Base-by-base conservation (phyloP, 371 early-diverging fungal genomes). In the Fennellomyces sp. region DNA sequence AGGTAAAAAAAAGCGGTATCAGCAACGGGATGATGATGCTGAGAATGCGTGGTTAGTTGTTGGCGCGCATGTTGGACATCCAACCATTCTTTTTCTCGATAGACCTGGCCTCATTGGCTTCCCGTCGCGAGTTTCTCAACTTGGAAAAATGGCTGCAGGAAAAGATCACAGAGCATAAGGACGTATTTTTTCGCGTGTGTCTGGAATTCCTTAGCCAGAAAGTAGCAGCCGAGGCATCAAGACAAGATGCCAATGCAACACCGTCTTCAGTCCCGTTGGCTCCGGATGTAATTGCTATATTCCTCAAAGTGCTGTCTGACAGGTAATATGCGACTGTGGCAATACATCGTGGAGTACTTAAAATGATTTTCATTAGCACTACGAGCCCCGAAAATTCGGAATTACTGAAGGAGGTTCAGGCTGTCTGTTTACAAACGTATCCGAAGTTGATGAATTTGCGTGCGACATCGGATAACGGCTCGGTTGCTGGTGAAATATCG, bases 81-180 rank as follows among this genome's bases (percentile, higher is more conserved):
- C 86, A 88, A 56, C 83, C 88, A 0, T 90, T 83, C 60, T 64
- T 76, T 12, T 94, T 94, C 66, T 71, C 92, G 0, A 90, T 96
- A 48, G 96, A 94, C 52, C 69, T 96, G 27, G 95, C 95, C 13
- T 87, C 92, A 1, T 72, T 96, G 12, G 94, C 96, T 11, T 87
- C 89, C 5, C 83, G 92, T 11, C 73, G 92, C 29, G 92, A 93
- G 58, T 88, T 87, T 55, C 72, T 96, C 1, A 93, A 61, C 7
- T 68, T 96, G 5, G 96, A 94, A 59, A 94, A 91, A 67, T 96
- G 95, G 94, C 73, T 96, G 19, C 86, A 80, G 56, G 94, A 92
- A 45, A 85, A 88, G 49, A 82, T 93, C 4, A 62, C 61, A 0
- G 79, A 87, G 12, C 83, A 87, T 39, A 88, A 88, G 6, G 89